Conservation (phyloP, 352 stramenopile species). For the Phytophthora pistaciae region DNA sequence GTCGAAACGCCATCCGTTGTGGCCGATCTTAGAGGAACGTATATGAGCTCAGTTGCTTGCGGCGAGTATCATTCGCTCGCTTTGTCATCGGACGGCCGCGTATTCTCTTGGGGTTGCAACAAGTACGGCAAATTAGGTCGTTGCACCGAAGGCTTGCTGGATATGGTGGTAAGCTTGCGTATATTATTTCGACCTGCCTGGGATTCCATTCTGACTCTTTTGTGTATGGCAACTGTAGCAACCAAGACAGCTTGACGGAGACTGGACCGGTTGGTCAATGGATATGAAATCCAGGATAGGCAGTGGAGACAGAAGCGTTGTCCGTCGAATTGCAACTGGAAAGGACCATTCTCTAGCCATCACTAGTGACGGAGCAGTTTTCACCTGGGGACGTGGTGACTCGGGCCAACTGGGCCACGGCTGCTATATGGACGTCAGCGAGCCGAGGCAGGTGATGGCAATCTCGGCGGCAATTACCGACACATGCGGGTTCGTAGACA, state of each 20-base stretch:
- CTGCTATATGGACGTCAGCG: slow-evolving; percentile 62
- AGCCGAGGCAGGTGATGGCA: slow-evolving; percentile 69
- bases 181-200: background rate
- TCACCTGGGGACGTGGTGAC: slow-evolving; percentile 78
- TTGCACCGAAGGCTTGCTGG: slow-evolving; percentile 39
- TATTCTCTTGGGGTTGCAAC: slow-evolving; percentile 84
- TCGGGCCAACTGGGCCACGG: slow-evolving; percentile 74
- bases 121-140: slow-evolving; percentile 72
- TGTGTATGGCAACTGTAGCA: slow-evolving; percentile 39
- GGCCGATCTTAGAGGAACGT: slow-evolving; percentile 58
- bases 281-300: slow-evolving; percentile 38
- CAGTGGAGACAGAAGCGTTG: slow-evolving; percentile 30
- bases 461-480: slow-evolving; percentile 38
- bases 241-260: slow-evolving; percentile 44
- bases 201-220: slow-evolving; percentile 8
- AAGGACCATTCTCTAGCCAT: slow-evolving; percentile 76
- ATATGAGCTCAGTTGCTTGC: slow-evolving; percentile 69
- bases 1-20: slow-evolving; percentile 50
- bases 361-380: slow-evolving; percentile 58
- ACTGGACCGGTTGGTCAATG: slow-evolving; percentile 54
- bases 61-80: slow-evolving; percentile 80
- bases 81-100: slow-evolving; percentile 61
- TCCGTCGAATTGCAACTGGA: slow-evolving; percentile 69
- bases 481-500: slow-evolving; percentile 32
- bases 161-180: slow-evolving; percentile 47